These are phyloP conservation scores for Phytophthora ramorum DNA, from an alignment of 352 stramenopile species.

Conservation along the genomic window DNA sequence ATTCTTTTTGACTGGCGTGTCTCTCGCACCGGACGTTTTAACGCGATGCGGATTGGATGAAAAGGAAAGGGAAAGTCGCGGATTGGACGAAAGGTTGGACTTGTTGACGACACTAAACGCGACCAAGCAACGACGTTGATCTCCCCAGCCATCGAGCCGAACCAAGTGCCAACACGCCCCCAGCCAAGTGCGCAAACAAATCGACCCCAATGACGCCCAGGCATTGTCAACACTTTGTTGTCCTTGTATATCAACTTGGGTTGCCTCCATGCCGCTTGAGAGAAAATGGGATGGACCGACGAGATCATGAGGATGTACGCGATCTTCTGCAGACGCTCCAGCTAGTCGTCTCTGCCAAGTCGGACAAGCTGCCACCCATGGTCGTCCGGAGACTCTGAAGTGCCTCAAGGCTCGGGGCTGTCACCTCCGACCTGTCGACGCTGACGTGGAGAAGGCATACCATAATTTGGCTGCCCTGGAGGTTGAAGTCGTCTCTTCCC, in stretches of 20 bases:
- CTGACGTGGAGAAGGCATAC: slow-evolving; percentile 6
- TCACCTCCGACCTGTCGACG: background rate
- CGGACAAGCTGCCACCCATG: background rate
- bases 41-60: background rate
- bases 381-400: background rate
- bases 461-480: background rate
- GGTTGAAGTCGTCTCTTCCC: too few species aligned
- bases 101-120: background rate
- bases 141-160: too few species aligned
- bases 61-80: background rate
- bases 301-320: too few species aligned
- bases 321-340: too few species aligned
- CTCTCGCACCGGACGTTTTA: slow-evolving; percentile 23
- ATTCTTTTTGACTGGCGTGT: slow-evolving; percentile 6
- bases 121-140: background rate
- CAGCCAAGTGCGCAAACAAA: too few species aligned
- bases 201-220: too few species aligned
- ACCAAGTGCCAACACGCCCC: too few species aligned
- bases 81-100: background rate
- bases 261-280: too few species aligned
- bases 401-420: background rate
- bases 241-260: too few species aligned
- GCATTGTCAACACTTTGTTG: too few species aligned
- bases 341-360: background rate
- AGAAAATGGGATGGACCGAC: slow-evolving; percentile 1